Evolutionary conservation across 108 stramenopile species (phyloP), one percentile per base, ranked within the genome.

Genomic region (Cyclotella baltica): DNA sequence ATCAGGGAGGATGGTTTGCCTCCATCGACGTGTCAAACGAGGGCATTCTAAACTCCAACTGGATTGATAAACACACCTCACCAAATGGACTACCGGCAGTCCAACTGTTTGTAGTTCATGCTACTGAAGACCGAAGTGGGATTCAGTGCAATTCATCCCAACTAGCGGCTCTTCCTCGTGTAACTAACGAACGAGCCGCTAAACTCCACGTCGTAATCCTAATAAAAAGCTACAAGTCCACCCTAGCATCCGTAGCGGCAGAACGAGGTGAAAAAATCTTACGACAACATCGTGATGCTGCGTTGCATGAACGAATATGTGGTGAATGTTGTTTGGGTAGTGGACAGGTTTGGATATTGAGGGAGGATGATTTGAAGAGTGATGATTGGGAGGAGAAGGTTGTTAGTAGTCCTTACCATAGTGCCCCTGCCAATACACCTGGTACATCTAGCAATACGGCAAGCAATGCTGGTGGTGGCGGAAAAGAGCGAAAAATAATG

Each of bases 321-420:
- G 52, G 56, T 37, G 28, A 67, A 29, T 83, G 82, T 20, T 31
- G 55, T 18, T 36, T 83, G 22, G 67, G 76, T n/a, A 70, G 47
- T 34, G 48, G 40, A 56, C 73, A 69, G 29, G 82, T 83, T 9
- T 53, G 38, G 57, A 27, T 83, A 0, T 33, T 83, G 9, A 61
- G 69, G 11, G 29, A 58, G 9, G 29, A 20, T 18, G 82, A 83
- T 67, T 63, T 83, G 59, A 61, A 77, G 18, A 47, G 62, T 28
- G 82, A 83, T 20, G 72, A 68, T 18, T 83, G 70, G 64, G 76
- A 83, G 50, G 59, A 61, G 57, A 30, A 36, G 67, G 53, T 29
- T 13, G 72, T 15, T 36, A 30, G 35, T 31, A 76, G 75, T 67
- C 76, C 82, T 0, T 83, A 83, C 25, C 51, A 36, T 23, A 16